Conservation (phyloP, 2,329 filamentous ascomycete species). For the Fusarium acutatum region DNA sequence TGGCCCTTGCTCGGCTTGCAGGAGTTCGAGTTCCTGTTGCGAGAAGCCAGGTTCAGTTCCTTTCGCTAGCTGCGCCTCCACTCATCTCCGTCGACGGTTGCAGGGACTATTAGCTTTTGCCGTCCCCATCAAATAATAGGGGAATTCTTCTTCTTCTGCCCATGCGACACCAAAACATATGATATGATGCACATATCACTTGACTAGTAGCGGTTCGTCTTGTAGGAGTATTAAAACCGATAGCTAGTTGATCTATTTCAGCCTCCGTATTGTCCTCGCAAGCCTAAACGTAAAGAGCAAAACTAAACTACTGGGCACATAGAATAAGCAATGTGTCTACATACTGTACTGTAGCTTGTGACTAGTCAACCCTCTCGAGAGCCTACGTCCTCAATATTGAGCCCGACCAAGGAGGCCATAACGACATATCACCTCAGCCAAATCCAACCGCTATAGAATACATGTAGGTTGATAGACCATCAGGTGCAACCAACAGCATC, state of each 20-base stretch:
- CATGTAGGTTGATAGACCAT: background rate
- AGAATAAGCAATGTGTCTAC: slow-evolving; percentile 7
- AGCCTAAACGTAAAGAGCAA: background rate
- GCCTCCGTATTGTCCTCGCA: background rate
- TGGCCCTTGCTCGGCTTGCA: slow-evolving; percentile 19
- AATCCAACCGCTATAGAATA: background rate
- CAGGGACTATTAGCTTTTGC: slow-evolving; percentile 7
- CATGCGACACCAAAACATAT: background rate
- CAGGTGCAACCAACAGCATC: background rate
- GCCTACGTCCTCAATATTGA: slow-evolving; percentile 3
- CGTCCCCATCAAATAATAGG: slow-evolving; percentile 10
- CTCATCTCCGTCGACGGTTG: slow-evolving; percentile 31
- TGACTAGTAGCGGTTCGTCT: background rate
- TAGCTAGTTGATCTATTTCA: background rate
- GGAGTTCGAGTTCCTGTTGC: slow-evolving; percentile 17
- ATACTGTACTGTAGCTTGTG: background rate
- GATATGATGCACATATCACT: background rate
- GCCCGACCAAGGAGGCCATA: background rate
- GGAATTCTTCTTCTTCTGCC: background rate
- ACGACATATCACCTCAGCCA: slow-evolving; percentile 1
- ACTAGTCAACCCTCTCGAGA: background rate
- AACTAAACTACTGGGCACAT: background rate
- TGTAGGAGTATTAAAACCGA: background rate
- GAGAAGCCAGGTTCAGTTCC: background rate
- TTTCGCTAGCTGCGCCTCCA: slow-evolving; percentile 19